Evolutionary conservation across 768 basidiomycete genomes (phyloP).

Genomic region (Tylopilus sp.): DNA sequence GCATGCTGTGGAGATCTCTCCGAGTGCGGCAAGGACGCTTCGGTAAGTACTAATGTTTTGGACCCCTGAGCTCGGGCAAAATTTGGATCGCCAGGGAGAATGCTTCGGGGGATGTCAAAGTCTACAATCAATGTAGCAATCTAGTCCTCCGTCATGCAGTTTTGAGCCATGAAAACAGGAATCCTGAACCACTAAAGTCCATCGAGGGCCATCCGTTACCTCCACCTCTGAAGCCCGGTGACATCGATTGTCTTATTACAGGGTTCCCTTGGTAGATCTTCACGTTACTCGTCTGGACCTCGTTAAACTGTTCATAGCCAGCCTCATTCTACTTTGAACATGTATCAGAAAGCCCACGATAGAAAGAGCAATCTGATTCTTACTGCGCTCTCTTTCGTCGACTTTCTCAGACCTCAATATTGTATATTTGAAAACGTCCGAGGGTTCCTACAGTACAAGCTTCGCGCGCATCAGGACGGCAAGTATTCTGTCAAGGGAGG

Average conservation of each 20-base stretch:
- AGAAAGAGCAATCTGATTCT: slow-evolving; percentile 66
- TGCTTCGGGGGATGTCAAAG: slow-evolving; percentile 48
- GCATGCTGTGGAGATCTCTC: slow-evolving; percentile 70
- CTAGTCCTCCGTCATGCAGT: slow-evolving; percentile 55
- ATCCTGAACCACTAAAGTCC: slow-evolving; percentile 37
- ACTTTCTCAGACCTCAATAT: slow-evolving; percentile 39
- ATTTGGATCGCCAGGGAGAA: slow-evolving; percentile 33
- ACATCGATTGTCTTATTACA: slow-evolving; percentile 59
- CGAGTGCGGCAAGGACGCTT: slow-evolving; percentile 67
- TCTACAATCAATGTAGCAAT: slow-evolving; percentile 75
- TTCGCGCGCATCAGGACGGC: slow-evolving; percentile 36
- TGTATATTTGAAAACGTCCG: slow-evolving; percentile 50
- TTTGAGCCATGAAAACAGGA: slow-evolving; percentile 44
- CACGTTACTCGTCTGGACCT: neutral
- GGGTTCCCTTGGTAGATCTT: slow-evolving; percentile 73
- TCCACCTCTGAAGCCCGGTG: slow-evolving; percentile 44
- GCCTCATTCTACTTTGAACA: slow-evolving; percentile 70
- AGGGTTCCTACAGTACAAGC: slow-evolving; percentile 41
- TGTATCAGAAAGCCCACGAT: slow-evolving; percentile 65
- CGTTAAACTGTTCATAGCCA: slow-evolving; percentile 47
- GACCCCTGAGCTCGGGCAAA: neutral
- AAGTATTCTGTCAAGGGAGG: slow-evolving; percentile 56
- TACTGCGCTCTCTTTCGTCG: slow-evolving; percentile 47
- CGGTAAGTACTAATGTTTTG: slow-evolving; percentile 38
- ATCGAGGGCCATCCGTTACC: slow-evolving; percentile 41